Evolutionary conservation across 2,329 filamentous ascomycete species (phyloP).

Genomic region (Shiraia bambusicola): DNA sequence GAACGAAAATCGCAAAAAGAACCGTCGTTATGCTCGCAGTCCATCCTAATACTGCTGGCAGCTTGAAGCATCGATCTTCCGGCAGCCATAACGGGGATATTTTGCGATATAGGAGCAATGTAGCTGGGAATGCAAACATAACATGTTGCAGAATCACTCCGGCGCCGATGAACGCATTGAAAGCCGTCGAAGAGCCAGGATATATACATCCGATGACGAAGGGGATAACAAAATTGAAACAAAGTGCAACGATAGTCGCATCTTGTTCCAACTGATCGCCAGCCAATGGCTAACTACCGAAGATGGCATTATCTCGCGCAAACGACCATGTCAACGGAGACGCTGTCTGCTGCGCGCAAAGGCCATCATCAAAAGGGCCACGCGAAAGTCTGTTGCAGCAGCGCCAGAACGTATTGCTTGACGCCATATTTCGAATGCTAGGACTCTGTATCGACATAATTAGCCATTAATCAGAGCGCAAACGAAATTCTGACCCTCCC

Average conservation of each 20-base stretch:
- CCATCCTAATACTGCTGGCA: slow-evolving; percentile 29
- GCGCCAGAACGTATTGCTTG: slow-evolving; percentile 16
- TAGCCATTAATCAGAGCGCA: background rate
- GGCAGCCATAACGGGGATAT: slow-evolving; percentile 24
- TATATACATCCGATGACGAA: slow-evolving; percentile 22
- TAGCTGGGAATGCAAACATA: slow-evolving; percentile 32
- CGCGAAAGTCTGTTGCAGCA: slow-evolving; percentile 13
- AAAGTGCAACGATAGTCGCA: slow-evolving; percentile 13
- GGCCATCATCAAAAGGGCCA: slow-evolving; percentile 9
- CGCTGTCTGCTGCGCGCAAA: slow-evolving; percentile 17
- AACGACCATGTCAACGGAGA: slow-evolving; percentile 22
- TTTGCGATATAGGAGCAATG: slow-evolving; percentile 26
- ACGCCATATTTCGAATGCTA: slow-evolving; percentile 20
- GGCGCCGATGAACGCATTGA: slow-evolving; percentile 21
- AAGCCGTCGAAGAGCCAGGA: slow-evolving; percentile 18
- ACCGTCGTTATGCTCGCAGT: slow-evolving; percentile 28
- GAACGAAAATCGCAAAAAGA: slow-evolving; percentile 20
- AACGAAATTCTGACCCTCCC: slow-evolving; percentile 3
- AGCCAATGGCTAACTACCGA: slow-evolving; percentile 17
- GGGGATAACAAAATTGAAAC: slow-evolving; percentile 19
- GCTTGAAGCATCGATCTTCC: slow-evolving; percentile 16
- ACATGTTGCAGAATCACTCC: slow-evolving; percentile 25
- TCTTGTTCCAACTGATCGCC: slow-evolving; percentile 11
- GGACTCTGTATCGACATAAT: slow-evolving; percentile 10
- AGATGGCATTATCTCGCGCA: slow-evolving; percentile 16